These are phyloP conservation scores for Saccharum spontaneum DNA, from an alignment of 176 grass and related monocot species.

Conservation along the genomic window DNA sequence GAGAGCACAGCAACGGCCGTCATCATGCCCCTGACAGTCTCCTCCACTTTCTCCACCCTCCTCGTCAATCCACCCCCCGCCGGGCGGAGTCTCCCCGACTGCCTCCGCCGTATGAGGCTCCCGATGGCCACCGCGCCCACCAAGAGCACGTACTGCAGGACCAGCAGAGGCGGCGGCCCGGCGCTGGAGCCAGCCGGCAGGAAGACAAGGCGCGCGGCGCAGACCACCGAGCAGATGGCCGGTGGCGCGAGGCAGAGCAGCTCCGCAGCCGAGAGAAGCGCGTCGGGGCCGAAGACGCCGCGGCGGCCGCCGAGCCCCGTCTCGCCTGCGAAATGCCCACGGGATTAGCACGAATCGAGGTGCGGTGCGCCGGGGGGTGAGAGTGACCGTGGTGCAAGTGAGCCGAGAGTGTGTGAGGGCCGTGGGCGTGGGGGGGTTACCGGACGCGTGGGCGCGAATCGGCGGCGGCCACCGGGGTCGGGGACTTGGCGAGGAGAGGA, in stretches of 20 bases:
- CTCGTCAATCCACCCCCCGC: slow-evolving; percentile 31
- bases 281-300: slow-evolving; percentile 34
- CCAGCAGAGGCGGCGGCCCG: slow-evolving; percentile 8
- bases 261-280: slow-evolving; percentile 55
- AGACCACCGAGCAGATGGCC: slow-evolving; percentile 63
- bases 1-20: slow-evolving; percentile 55
- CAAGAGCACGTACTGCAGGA: slow-evolving; percentile 55
- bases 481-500: background rate
- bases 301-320: background rate
- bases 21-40: slow-evolving; percentile 47
- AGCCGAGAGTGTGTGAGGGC: too few relatives aligned
- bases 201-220: slow-evolving; percentile 34
- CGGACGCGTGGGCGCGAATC: slow-evolving; percentile 25
- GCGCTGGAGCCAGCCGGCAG: slow-evolving; percentile 4
- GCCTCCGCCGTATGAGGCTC: slow-evolving; percentile 62
- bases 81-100: slow-evolving; percentile 38
- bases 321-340: slow-evolving; percentile 34
- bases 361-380: background rate
- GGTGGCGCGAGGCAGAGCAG: slow-evolving; percentile 64
- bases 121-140: slow-evolving; percentile 53
- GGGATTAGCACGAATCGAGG: slow-evolving; percentile 21
- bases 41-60: slow-evolving; percentile 60
- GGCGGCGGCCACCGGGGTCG: slow-evolving; percentile 18
- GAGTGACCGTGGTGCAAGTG: background rate
- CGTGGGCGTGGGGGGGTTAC: background rate